These are phyloP conservation scores for Ramaria sp. DNA, from an alignment of 768 basidiomycete genomes.

Conservation along the genomic window DNA sequence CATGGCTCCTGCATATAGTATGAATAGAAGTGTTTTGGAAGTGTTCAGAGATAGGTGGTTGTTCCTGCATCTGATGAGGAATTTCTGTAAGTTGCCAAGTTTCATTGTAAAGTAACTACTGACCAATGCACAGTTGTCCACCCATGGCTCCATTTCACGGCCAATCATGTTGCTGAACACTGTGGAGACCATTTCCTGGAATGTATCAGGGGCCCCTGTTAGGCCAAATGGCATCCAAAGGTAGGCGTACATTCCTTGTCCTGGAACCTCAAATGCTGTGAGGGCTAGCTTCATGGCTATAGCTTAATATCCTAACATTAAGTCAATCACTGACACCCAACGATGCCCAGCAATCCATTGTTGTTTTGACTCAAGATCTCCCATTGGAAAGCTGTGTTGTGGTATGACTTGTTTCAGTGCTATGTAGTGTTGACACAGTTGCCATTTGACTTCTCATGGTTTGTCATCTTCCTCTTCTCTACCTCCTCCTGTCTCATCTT, in stretches of 20 bases:
- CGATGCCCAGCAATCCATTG: conserved; percentile 24
- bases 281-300: conserved; percentile 10
- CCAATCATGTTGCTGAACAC: too few relatives aligned
- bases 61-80: too few relatives aligned
- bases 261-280: conserved; percentile 25
- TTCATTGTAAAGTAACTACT: too few relatives aligned
- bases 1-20: too few relatives aligned
- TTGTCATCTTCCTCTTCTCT: conserved; percentile 12
- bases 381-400: neutral
- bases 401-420: conserved; percentile 19
- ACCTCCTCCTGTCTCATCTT: neutral
- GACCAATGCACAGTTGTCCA: too few relatives aligned
- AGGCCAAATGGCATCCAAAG: conserved; percentile 30
- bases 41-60: too few relatives aligned
- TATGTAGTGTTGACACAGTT: conserved; percentile 28
- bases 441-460: conserved; percentile 16
- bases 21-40: too few relatives aligned
- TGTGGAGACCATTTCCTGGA: conserved; percentile 14
- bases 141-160: too few relatives aligned
- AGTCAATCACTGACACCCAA: conserved; percentile 26
- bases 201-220: conserved; percentile 27
- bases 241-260: conserved; percentile 26
- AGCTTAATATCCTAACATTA: conserved; percentile 26
- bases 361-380: conserved; percentile 31
- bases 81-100: too few relatives aligned